Evolutionary conservation across 768 basidiomycete species (phyloP).

Genomic region (Postia placenta): DNA sequence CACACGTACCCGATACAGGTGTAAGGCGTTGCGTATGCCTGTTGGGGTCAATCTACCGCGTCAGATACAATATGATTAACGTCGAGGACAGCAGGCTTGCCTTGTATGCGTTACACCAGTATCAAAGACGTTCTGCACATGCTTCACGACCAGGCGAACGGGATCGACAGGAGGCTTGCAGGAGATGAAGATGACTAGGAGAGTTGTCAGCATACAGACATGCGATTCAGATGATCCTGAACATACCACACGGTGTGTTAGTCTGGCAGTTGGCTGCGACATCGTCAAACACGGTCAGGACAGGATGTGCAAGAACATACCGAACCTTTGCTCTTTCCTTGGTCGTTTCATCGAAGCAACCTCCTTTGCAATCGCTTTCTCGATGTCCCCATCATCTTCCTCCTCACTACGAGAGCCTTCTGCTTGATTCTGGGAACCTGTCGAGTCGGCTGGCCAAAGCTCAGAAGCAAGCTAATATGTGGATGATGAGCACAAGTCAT

Average conservation of each 20-base stretch:
- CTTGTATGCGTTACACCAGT: constrained; percentile 63
- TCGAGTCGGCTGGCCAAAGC: constrained; percentile 52
- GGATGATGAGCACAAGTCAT: background rate
- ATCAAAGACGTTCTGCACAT: constrained; percentile 53
- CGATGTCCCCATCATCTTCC: constrained; percentile 46
- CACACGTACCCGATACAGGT: constrained; percentile 62
- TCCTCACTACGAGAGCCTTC: constrained; percentile 18
- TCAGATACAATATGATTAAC: background rate
- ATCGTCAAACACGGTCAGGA: background rate
- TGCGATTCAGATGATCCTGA: background rate
- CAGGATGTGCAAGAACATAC: constrained; percentile 31
- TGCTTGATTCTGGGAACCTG: constrained; percentile 4
- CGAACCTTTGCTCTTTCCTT: constrained; percentile 55
- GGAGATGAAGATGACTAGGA: constrained; percentile 70
- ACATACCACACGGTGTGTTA: constrained; percentile 71
- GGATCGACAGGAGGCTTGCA: constrained; percentile 77
- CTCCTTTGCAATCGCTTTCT: constrained; percentile 68
- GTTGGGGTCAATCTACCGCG: too few species aligned
- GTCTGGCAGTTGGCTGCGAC: constrained; percentile 66
- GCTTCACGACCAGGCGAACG: constrained; percentile 56
- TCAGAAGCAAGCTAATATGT: constrained; percentile 70
- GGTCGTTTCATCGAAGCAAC: constrained; percentile 65
- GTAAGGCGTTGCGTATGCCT: constrained; percentile 70
- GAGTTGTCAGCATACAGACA: background rate
- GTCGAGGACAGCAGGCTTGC: constrained; percentile 29